Evolutionary conservation across 257 asterid species (phyloP).

Genomic region (Solanum pimpinellifolium): DNA sequence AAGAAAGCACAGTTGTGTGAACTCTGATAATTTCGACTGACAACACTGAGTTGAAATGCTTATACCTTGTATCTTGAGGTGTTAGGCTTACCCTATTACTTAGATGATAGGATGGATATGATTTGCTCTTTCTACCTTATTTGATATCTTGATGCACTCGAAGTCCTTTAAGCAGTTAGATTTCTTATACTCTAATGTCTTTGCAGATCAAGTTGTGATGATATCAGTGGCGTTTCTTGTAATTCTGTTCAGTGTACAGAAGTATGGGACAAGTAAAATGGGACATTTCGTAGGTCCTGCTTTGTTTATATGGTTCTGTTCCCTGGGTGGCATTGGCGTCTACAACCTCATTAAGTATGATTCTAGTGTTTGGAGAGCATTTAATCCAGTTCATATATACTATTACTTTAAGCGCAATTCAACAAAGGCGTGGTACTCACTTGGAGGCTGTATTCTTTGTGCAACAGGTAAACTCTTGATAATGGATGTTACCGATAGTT

Average conservation of each 20-base stretch:
- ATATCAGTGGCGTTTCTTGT: conserved; percentile 76
- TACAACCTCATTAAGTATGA: conserved; percentile 88
- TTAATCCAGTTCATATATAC: conserved; percentile 82
- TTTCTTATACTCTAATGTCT: background rate
- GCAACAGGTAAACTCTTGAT: conserved; percentile 58
- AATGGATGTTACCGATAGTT: background rate
- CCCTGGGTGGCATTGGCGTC: conserved; percentile 87
- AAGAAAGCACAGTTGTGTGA: background rate
- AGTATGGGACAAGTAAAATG: conserved; percentile 92
- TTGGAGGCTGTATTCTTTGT: conserved; percentile 95
- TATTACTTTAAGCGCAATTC: conserved; percentile 72
- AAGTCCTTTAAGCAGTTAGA: background rate
- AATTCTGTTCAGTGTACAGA: conserved; percentile 83
- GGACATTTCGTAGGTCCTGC: conserved; percentile 96
- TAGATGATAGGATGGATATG: background rate
- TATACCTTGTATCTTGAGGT: background rate
- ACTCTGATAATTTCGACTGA: background rate
- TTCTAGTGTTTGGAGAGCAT: conserved; percentile 60
- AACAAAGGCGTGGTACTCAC: conserved; percentile 83
- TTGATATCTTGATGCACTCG: background rate
- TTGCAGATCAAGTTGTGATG: conserved; percentile 91
- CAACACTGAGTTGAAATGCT: background rate
- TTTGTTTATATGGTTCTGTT: conserved; percentile 91
- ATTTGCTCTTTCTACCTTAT: background rate
- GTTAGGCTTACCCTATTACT: background rate